Base-by-base conservation (phyloP, 2,329 filamentous ascomycete genomes). In the Salinomyces thailandicus region DNA sequence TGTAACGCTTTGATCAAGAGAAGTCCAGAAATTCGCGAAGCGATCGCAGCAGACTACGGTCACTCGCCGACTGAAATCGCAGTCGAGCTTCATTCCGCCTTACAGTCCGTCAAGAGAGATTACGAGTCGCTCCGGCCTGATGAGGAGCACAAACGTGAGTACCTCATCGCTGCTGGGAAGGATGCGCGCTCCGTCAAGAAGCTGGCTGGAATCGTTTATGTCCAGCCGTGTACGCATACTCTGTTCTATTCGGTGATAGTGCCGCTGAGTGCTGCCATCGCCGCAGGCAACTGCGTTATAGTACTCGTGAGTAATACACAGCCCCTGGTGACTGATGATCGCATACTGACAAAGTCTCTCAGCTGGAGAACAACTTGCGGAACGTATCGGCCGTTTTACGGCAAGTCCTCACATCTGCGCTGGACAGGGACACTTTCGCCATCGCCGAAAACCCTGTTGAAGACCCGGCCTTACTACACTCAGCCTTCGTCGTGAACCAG, bases 211-310 rank as follows among this genome's bases (percentile, higher is more conserved):
- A 55, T 67, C 35, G 62, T 67, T 1, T 68, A 68, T 30, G 67
- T 75, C 33, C 61, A 67, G 33, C 68, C 70, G 1, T 54, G 58
- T 7, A 53, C 41, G 5, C 65, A 74, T 49, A 72, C 64, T 0
- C 52, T 66, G 6, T 64, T 74, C 40, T 72, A 64, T 42, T 68
- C 63, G 0, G 46, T 62, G 2, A 44, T 71, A 13, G 55, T 53
- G 3, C 62, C 67, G 0, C 34, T 73, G 26, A 61, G 59, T 20
- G 62, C 67, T 4, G 68, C 69, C 5, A 44, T 73, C 18, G 62
- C 64, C 1, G 66, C 68, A 9, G 71, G 70, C 0, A 73, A 71
- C 39, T 72, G 67, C 45, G 58, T 71, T 3, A 56, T 67, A 19
- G 31, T 73, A 8, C 64, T 71, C 56, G 68, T 71, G 40, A 46